Percentiles rank a stretch among this genome's conserved stretches.
These are phyloP conservation scores for Auricularia heimuer DNA, from an alignment of 768 basidiomycete species.

Conservation along the genomic window DNA sequence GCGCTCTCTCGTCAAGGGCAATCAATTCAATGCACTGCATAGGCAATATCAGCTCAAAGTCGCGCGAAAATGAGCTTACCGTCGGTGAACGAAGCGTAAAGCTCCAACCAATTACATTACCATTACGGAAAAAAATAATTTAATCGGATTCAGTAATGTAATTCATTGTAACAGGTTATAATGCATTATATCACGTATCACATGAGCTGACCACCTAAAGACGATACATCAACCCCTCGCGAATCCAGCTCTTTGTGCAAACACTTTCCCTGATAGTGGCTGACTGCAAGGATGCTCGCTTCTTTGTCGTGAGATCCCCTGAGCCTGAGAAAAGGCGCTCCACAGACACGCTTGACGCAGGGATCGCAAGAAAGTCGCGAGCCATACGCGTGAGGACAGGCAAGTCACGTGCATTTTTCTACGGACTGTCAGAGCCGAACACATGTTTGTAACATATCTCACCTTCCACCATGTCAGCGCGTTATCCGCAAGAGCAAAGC, in stretches of 20 bases:
- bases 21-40: no score
- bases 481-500: not conserved
- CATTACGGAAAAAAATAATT: no score
- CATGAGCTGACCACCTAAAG: no score
- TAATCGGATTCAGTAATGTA: no score
- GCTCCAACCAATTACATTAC: no score
- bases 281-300: conserved; percentile 20
- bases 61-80: no score
- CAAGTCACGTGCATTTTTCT: conserved; percentile 18
- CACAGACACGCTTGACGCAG: conserved; percentile 25
- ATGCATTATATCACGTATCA: no score
- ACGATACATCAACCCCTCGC: not conserved
- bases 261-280: conserved; percentile 20
- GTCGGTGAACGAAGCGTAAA: not conserved
- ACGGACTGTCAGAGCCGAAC: not conserved
- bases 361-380: conserved; percentile 25
- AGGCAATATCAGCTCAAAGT: no score
- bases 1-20: no score
- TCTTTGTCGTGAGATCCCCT: conserved; percentile 21
- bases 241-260: conserved; percentile 21
- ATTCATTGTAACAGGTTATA: no score
- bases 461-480: conserved; percentile 26
- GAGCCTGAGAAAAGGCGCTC: conserved; percentile 25
- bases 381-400: conserved; percentile 23
- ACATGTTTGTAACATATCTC: conserved; percentile 5